Conservation (phyloP, 2,329 filamentous ascomycete genomes). For the Colletotrichum viniferum region DNA sequence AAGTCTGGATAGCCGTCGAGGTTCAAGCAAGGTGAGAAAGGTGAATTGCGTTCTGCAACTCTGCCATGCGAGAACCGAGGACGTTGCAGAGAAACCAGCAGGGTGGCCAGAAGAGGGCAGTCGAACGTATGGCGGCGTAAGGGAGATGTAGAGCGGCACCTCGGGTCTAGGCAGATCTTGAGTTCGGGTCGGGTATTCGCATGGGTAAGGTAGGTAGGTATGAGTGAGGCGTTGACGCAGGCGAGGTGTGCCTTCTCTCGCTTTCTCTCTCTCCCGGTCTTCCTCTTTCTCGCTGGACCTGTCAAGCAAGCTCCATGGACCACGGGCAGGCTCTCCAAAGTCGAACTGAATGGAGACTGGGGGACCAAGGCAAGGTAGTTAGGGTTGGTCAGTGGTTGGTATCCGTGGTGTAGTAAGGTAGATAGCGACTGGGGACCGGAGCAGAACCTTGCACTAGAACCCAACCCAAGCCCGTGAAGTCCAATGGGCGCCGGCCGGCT, state of each 20-base stretch:
- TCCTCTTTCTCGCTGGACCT: neutral
- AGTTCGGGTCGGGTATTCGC: neutral
- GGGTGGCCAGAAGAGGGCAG: neutral
- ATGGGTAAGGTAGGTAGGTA: neutral
- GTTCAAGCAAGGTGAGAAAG: neutral
- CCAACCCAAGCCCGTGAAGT: neutral
- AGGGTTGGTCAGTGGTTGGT: neutral
- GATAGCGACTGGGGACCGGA: neutral
- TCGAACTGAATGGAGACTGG: neutral
- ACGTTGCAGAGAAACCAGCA: neutral
- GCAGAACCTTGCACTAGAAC: neutral
- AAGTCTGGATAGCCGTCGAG: neutral
- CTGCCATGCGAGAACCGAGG: neutral
- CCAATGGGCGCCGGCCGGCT: slow-evolving; percentile 1
- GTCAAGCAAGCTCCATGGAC: neutral
- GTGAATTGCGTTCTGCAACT: neutral
- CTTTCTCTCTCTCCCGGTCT: neutral
- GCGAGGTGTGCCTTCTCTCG: neutral
- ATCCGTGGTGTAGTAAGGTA: neutral
- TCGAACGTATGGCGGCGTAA: neutral
- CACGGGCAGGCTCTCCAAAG: neutral
- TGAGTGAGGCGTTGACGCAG: neutral
- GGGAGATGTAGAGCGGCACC: neutral
- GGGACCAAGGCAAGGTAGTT: neutral
- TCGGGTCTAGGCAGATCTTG: neutral